Evolutionary conservation across 2,329 filamentous ascomycete genomes (phyloP), one percentile per base, ranked within the genome.

Genomic region (Triangularia verruculosa): DNA sequence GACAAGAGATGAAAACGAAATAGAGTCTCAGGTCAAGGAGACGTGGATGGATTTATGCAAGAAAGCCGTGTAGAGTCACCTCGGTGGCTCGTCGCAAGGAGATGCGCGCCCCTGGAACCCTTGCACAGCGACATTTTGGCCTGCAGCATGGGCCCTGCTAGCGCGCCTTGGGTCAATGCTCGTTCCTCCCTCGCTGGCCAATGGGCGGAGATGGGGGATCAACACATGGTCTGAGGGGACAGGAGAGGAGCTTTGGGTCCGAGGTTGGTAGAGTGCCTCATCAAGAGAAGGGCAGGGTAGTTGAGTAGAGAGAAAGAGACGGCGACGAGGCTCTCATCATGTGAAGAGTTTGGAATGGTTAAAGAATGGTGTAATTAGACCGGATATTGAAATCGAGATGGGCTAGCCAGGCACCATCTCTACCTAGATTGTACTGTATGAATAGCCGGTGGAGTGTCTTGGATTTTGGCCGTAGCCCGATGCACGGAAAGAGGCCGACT

Each of bases 151-250:
- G 57, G 27, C 65, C 66, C 61, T 66, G 63, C 62, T 69, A 69
- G 69, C 69, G 67, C 58, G 65, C 34, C 57, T 63, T 69, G 62
- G 66, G 55, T 67, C 64, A 69, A 68, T 70, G 68, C 67, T 57
- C 47, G 55, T 52, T 52, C 39, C 57, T 51, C 39, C 17, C 24
- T 25, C 25, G 25, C 39, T 17, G 43, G n/a, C 64, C 64, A 66
- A 66, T 66, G 20, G 7, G 59, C 28, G 25, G 24, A 34, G 54
- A 55, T 47, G 32, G 30, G 30, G 59, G 11, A 43, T 57, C 61
- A 64, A 64, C 34, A 47, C 28, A 47, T 24, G 22, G 20, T 22
- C 61, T 51, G 47, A 55, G 39, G 47, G 57, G 52, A 51, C 56
- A 51, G 52, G 57, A 57, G 24, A 65, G 60, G 39, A 62, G 60